These are phyloP conservation scores for Rhynchospora breviuscula DNA, from an alignment of 176 grass and related monocot genomes.

Conservation along the genomic window DNA sequence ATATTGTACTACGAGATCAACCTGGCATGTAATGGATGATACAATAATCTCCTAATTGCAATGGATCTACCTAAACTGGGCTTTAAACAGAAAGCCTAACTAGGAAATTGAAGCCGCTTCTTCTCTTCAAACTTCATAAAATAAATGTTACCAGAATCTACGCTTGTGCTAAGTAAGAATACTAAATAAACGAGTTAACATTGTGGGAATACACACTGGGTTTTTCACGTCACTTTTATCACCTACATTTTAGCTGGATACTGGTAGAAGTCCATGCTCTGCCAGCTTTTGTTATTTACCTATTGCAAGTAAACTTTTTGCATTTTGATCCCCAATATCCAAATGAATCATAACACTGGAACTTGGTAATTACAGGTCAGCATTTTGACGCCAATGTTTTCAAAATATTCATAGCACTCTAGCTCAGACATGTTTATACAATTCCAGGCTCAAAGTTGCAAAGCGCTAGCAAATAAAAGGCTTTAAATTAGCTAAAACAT, in stretches of 20 bases:
- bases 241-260: background rate
- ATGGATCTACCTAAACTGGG: background rate
- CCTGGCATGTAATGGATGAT: too few species aligned
- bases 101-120: background rate
- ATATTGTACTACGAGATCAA: too few species aligned
- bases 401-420: background rate
- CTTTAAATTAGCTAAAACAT: background rate
- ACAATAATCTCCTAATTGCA: background rate
- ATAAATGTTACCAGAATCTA: background rate
- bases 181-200: background rate
- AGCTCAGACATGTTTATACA: background rate
- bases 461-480: background rate
- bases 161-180: background rate
- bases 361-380: background rate
- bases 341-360: background rate
- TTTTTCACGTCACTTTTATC: conserved; percentile 7
- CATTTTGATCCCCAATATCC: background rate
- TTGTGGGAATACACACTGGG: background rate
- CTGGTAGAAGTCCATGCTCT: conserved; percentile 7
- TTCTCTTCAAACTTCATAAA: background rate
- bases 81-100: background rate
- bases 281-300: background rate
- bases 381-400: background rate
- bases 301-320: background rate
- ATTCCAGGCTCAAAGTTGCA: background rate